Evolutionary conservation across 257 asterid species (phyloP).

Genomic region (Penstemon barbatus): DNA sequence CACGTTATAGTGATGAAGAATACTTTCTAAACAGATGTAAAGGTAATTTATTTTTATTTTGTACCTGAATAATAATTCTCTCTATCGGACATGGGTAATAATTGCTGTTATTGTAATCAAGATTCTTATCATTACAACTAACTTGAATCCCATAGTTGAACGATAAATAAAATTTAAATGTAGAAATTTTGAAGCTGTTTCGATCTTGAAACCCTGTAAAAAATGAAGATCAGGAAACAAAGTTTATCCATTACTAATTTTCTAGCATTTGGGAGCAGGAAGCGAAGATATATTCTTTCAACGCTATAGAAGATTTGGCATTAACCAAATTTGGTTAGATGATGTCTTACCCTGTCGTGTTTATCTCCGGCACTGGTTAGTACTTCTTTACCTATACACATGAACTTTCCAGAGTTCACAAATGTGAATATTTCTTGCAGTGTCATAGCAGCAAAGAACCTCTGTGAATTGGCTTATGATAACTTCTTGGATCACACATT

Average conservation of each 20-base stretch:
- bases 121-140: not conserved
- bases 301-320: constrained; percentile 60
- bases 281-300: constrained; percentile 55
- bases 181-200: not conserved
- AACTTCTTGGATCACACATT: constrained; percentile 88
- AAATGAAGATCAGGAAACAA: constrained; percentile 4
- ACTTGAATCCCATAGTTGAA: constrained; percentile 9
- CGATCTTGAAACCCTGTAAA: not conserved
- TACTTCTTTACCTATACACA: constrained; percentile 4
- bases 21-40: constrained; percentile 73
- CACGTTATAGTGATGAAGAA: constrained; percentile 79
- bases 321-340: constrained; percentile 78
- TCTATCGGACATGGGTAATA: constrained; percentile 1
- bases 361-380: constrained; percentile 96
- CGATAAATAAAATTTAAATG: constrained; percentile 7
- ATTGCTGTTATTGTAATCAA: not conserved
- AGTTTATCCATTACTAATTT: constrained; percentile 20
- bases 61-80: constrained; percentile 2
- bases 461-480: constrained; percentile 57
- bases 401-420: constrained; percentile 8
- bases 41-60: constrained; percentile 45
- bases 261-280: constrained; percentile 48
- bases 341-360: constrained; percentile 91
- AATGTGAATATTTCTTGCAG: constrained; percentile 42
- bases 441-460: constrained; percentile 88